Evolutionary conservation across 2,329 filamentous ascomycete genomes (phyloP).

Genomic region (Neofusicoccum laricinum): DNA sequence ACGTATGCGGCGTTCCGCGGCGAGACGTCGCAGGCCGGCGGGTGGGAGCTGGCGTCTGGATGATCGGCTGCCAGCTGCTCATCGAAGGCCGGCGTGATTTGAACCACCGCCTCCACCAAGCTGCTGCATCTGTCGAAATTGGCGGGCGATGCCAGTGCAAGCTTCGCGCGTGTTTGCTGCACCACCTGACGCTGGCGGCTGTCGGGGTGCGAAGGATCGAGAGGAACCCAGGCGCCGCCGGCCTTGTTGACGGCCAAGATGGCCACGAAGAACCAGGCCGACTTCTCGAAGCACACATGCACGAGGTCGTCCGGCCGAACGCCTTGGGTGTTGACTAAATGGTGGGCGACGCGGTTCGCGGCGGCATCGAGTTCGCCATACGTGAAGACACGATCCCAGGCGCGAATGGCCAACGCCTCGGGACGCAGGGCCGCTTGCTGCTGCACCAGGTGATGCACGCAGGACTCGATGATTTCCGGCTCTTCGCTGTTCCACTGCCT

Average conservation of each 20-base stretch:
- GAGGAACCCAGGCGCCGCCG: slow-evolving; percentile 23
- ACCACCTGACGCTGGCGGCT: neutral
- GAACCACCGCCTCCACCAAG: neutral
- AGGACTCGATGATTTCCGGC: slow-evolving; percentile 31
- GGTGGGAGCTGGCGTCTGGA: neutral
- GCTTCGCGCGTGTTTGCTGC: too few species aligned
- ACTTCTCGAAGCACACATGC: neutral
- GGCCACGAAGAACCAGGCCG: slow-evolving; percentile 29
- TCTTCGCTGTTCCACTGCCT: neutral
- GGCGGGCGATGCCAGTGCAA: too few species aligned
- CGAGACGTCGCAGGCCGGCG: neutral
- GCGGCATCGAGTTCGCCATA: slow-evolving; percentile 44
- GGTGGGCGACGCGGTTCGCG: slow-evolving; percentile 33
- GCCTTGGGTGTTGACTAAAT: slow-evolving; percentile 30
- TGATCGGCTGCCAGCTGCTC: neutral
- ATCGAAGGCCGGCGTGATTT: neutral
- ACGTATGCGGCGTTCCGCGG: slow-evolving; percentile 14
- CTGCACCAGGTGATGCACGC: slow-evolving; percentile 38
- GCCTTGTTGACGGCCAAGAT: slow-evolving; percentile 38
- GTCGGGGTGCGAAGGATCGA: slow-evolving; percentile 26
- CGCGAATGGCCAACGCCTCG: slow-evolving; percentile 44
- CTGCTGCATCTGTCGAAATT: neutral
- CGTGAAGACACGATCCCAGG: slow-evolving; percentile 51
- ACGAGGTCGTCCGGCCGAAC: neutral
- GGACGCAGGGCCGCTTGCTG: slow-evolving; percentile 32